Evolutionary conservation across 768 basidiomycete genomes (phyloP).

Genomic region (Russula olivacea): DNA sequence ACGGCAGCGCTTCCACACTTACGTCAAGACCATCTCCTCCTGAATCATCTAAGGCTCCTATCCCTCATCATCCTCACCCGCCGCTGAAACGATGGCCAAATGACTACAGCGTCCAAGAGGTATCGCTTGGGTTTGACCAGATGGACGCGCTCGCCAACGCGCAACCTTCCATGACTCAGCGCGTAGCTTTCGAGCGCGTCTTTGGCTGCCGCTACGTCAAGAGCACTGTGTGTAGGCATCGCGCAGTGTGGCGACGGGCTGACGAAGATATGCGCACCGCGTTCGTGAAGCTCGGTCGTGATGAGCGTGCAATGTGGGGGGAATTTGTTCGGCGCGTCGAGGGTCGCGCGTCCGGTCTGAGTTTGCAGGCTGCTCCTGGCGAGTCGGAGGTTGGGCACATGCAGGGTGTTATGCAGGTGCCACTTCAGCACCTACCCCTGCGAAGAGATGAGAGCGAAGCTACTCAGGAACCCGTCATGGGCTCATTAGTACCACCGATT

Average conservation of each 20-base stretch:
- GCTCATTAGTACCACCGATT: constrained; percentile 29
- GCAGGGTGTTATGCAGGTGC: constrained; percentile 22
- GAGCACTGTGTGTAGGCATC: constrained; percentile 65
- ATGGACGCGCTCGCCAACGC: constrained; percentile 38
- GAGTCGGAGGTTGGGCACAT: constrained; percentile 18
- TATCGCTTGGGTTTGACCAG: constrained; percentile 53
- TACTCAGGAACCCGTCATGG: constrained; percentile 29
- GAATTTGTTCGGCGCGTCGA: constrained; percentile 62
- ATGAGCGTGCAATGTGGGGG: constrained; percentile 60
- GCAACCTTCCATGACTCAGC: constrained; percentile 48
- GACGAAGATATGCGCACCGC: constrained; percentile 40
- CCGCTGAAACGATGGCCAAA: constrained; percentile 72
- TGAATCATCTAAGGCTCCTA: constrained; percentile 25
- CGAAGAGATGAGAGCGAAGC: constrained; percentile 23
- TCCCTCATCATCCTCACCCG: constrained; percentile 50
- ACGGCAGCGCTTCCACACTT: constrained; percentile 27
- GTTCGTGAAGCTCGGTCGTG: constrained; percentile 50
- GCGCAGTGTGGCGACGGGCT: constrained; percentile 62
- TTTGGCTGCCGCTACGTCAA: constrained; percentile 70
- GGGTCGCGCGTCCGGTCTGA: constrained; percentile 34
- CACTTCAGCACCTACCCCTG: constrained; percentile 17
- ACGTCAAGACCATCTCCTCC: constrained; percentile 22
- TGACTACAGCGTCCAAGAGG: constrained; percentile 64
- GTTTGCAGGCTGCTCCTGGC: constrained; percentile 19
- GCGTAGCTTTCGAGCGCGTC: constrained; percentile 61